phyloP scores from a whole-genome alignment of 805 yeast genomes.

The Monosporozyma siamensis region DNA sequence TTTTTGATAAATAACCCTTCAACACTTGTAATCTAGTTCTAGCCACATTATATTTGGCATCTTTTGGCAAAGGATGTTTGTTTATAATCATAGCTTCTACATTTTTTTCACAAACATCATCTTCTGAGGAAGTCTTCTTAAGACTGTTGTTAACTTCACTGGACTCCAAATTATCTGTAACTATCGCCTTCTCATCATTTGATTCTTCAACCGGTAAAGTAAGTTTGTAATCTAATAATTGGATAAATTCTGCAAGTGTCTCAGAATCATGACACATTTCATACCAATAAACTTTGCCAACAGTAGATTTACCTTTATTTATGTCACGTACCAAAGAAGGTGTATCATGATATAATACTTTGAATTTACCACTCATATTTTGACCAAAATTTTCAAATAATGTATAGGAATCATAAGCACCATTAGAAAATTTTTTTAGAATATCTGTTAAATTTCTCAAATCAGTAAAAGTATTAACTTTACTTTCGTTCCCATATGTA shows the following conservation, averaged over 20 bases:
- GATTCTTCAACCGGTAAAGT: constrained; percentile 4
- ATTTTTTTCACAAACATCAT: background rate
- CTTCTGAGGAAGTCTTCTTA: constrained; percentile 1
- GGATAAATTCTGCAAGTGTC: constrained; percentile 14
- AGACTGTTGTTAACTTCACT: background rate
- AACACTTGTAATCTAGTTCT: constrained; percentile 13
- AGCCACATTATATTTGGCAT: constrained; percentile 14
- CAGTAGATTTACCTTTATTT: constrained; percentile 4
- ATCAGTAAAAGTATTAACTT: constrained; percentile 14
- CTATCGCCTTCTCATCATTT: background rate
- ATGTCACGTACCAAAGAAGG: constrained; percentile 15
- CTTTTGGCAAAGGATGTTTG: constrained; percentile 18
- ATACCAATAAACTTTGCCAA: constrained; percentile 17
- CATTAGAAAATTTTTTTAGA: constrained; percentile 10
- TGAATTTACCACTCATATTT: constrained; percentile 16
- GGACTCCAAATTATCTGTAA: background rate
- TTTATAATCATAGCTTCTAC: constrained; percentile 3
- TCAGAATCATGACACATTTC: constrained; percentile 19
- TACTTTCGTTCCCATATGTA: constrained; percentile 12
- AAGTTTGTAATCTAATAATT: constrained; percentile 13
- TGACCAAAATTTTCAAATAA: constrained; percentile 17
- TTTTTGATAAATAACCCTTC: constrained; percentile 12
- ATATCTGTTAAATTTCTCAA: constrained; percentile 10
- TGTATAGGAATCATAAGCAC: constrained; percentile 9
- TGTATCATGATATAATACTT: constrained; percentile 19